Evolutionary conservation across 495 filamentous ascomycete genomes (phyloP), one percentile per base, ranked within the genome.

Genomic region (Penicillium daleae): DNA sequence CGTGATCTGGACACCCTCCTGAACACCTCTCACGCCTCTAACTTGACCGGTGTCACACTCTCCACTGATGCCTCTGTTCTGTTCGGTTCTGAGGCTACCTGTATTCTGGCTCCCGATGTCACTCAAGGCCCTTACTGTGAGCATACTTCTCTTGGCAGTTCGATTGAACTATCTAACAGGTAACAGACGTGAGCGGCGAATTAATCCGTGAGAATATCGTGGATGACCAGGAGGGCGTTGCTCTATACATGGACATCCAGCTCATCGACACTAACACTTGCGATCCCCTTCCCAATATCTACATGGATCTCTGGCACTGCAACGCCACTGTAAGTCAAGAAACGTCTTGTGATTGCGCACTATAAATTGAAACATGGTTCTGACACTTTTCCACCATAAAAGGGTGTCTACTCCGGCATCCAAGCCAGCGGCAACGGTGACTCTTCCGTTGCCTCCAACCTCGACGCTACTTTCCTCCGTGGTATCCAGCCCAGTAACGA

Each of bases 301-400:
- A 83, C 63, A 71, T 87, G 40, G 88, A 90, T 66, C 72, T 87
- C 49, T 89, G 87, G 85, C 82, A 83, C 68, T 80, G 75, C 71
- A 85, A 85, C 64, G 46, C 76, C 19, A 78, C 71, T 24, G 74
- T 78, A 21, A 56, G 62, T 29, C 2, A 10, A 9, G 32, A n/a
- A 24, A 40, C 42, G n/a, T n/a, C 13, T 4, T 22, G 4, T 48
- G 4, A 75, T 50, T 22, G 65, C 15, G 73, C 51, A 8, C 33
- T 31, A 24, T 48, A 26, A 57, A 60, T 17, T 3, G 7, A 33
- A 21, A 35, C 12, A 27, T 42, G 3, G 29, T 6, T 17, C 15
- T 22, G 21, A 52, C 12, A 40, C 2, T 49, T 21, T 21, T 0
- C n/a, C 48, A n/a, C n/a, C 3, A 17, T 32, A 10, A 62, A 19